These are phyloP conservation scores for Diaporthe sp. DNA, from an alignment of 2,329 filamentous ascomycete species.

Conservation along the genomic window DNA sequence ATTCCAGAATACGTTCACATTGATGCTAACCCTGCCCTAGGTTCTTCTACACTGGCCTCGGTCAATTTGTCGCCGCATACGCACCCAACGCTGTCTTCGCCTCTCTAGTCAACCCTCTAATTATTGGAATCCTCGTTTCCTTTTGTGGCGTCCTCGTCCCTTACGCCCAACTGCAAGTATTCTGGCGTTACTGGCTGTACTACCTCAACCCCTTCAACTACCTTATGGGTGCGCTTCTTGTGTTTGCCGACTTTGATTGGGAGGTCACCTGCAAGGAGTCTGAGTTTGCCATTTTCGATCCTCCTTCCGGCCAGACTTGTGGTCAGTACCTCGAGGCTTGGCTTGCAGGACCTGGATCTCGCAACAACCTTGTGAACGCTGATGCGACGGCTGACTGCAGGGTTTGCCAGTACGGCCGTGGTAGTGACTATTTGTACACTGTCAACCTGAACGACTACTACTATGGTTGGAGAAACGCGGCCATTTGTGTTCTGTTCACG, in stretches of 20 bases:
- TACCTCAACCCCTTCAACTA: conserved; percentile 74
- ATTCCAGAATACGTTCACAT: no score
- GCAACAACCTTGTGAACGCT: conserved; percentile 70
- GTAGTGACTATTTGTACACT: conserved; percentile 70
- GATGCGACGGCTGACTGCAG: conserved; percentile 66
- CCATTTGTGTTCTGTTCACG: conserved; percentile 58
- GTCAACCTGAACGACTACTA: conserved; percentile 72
- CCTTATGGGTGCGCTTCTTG: conserved; percentile 67
- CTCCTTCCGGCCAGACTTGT: conserved; percentile 67
- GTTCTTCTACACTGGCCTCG: conserved; percentile 71
- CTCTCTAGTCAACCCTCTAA: conserved; percentile 67
- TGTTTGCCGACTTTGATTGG: conserved; percentile 63
- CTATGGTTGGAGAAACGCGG: conserved; percentile 77
- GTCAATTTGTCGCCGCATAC: conserved; percentile 73
- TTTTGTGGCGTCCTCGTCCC: conserved; percentile 84
- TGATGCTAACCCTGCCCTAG: no score
- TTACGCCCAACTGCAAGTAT: conserved; percentile 69
- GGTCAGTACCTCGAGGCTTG: conserved; percentile 67
- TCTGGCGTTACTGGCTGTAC: conserved; percentile 78
- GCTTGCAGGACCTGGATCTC: conserved; percentile 60
- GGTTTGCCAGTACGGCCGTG: conserved; percentile 71
- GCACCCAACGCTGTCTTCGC: conserved; percentile 72
- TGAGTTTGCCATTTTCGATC: conserved; percentile 68
- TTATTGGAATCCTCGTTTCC: conserved; percentile 68
- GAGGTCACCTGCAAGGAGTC: conserved; percentile 59